phyloP scores from a whole-genome alignment of 768 basidiomycete species.

The Tylopilus rubrobrunneus region DNA sequence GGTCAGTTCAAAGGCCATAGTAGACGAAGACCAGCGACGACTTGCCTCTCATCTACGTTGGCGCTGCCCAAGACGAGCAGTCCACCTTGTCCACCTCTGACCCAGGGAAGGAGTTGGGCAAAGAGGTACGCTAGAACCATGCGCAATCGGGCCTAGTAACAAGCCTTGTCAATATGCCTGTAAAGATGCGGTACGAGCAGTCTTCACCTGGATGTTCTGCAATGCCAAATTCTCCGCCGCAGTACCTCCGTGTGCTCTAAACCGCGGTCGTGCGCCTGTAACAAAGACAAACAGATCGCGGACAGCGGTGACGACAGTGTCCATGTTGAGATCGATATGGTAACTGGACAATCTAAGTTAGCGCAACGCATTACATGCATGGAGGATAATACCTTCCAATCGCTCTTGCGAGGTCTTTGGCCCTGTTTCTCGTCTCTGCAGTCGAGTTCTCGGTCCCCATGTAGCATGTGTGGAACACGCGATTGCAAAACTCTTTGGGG shows the following conservation, averaged over 20 bases:
- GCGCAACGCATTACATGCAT: slow-evolving; percentile 30
- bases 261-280: slow-evolving; percentile 69
- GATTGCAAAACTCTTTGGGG: no score
- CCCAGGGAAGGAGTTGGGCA: slow-evolving; percentile 92
- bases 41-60: slow-evolving; percentile 94
- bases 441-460: no score
- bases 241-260: slow-evolving; percentile 83
- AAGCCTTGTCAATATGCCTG: not conserved
- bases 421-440: no score
- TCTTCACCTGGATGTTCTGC: slow-evolving; percentile 87
- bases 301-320: slow-evolving; percentile 80
- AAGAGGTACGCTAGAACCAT: slow-evolving; percentile 97
- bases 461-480: no score
- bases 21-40: not conserved
- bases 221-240: slow-evolving; percentile 90
- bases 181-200: not conserved
- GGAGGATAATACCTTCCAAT: no score
- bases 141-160: slow-evolving; percentile 70
- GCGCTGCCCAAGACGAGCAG: slow-evolving; percentile 96
- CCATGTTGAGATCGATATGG: slow-evolving; percentile 96
- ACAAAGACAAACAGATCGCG: slow-evolving; percentile 80
- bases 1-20: not conserved
- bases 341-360: slow-evolving; percentile 51
- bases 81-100: slow-evolving; percentile 77
- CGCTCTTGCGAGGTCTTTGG: no score